Conservation (phyloP, 495 filamentous ascomycete species). For the Acidiella bohemica region DNA sequence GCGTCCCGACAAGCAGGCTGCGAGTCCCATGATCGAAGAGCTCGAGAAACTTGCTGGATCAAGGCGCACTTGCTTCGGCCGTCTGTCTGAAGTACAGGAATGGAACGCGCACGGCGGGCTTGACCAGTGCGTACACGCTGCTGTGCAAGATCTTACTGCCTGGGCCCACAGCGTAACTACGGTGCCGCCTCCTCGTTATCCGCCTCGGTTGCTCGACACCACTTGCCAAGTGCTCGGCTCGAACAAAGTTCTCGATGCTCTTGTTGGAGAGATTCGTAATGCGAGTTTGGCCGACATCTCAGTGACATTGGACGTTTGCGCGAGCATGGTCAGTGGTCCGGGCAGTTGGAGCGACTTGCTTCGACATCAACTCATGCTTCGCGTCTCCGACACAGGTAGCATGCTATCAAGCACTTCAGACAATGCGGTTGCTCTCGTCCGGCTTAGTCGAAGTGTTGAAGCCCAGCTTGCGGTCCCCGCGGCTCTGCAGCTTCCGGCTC, state of each 20-base stretch:
- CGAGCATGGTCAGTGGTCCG: conserved; percentile 60
- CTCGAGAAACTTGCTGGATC: conserved; percentile 58
- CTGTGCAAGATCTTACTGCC: conserved; percentile 52
- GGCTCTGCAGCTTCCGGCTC: conserved; percentile 1
- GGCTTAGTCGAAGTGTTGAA: conserved; percentile 63
- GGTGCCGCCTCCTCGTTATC: conserved; percentile 60
- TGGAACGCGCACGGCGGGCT: conserved; percentile 54
- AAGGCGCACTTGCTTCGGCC: conserved; percentile 48
- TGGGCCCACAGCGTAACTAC: conserved; percentile 55
- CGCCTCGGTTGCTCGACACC: conserved; percentile 57
- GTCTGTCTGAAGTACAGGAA: conserved; percentile 58
- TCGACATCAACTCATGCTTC: conserved; percentile 54
- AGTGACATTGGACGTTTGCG: conserved; percentile 59
- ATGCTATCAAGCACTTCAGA: conserved; percentile 46
- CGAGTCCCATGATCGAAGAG: conserved; percentile 55
- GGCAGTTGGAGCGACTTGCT: conserved; percentile 38
- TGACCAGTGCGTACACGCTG: conserved; percentile 45
- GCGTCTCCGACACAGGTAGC: conserved; percentile 46
- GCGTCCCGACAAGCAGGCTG: conserved; percentile 52
- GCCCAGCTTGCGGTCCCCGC: conserved; percentile 27
- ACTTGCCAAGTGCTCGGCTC: conserved; percentile 60
- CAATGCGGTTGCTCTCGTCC: conserved; percentile 58
- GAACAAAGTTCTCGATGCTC: conserved; percentile 40
- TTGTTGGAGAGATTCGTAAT: background rate
- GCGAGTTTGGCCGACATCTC: conserved; percentile 8